Evolutionary conservation across 345 rosid genomes (phyloP).

Genomic region (Bruguiera gymnorhiza): DNA sequence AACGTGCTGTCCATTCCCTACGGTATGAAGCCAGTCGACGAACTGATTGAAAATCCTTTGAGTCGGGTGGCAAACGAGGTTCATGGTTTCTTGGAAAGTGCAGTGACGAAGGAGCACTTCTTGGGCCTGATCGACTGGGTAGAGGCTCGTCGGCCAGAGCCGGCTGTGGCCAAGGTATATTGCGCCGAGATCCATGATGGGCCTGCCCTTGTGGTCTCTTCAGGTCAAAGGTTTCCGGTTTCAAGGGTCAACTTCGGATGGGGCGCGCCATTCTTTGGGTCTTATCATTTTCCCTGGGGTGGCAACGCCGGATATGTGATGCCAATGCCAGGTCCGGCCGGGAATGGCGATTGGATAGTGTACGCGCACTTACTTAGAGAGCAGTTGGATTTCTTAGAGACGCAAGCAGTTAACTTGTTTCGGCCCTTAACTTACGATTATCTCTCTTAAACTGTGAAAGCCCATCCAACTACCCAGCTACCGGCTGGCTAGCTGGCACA

Average conservation of each 20-base stretch:
- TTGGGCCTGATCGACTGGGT: slow-evolving; percentile 77
- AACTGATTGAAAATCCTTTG: slow-evolving; percentile 43
- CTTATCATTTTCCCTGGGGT: slow-evolving; percentile 61
- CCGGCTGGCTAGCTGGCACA: too few species aligned
- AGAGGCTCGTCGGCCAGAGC: slow-evolving; percentile 56
- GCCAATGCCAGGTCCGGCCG: slow-evolving; percentile 57
- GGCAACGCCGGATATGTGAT: slow-evolving; percentile 55
- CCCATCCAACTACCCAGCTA: background rate
- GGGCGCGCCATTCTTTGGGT: slow-evolving; percentile 51
- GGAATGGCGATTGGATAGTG: slow-evolving; percentile 61
- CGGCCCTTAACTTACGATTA: slow-evolving; percentile 33
- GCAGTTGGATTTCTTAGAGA: slow-evolving; percentile 36
- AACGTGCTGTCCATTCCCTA: slow-evolving; percentile 66
- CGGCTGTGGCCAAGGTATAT: slow-evolving; percentile 52
- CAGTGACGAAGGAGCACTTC: slow-evolving; percentile 58
- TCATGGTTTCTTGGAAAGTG: slow-evolving; percentile 39
- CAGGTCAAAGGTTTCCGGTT: slow-evolving; percentile 60
- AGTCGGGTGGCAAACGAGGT: slow-evolving; percentile 54
- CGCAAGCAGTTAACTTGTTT: slow-evolving; percentile 29
- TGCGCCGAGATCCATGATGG: slow-evolving; percentile 34
- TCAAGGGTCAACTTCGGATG: slow-evolving; percentile 52
- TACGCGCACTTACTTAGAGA: slow-evolving; percentile 37
- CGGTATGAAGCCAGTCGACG: slow-evolving; percentile 37
- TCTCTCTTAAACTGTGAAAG: slow-evolving; percentile 6
- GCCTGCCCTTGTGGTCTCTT: slow-evolving; percentile 71